These are phyloP conservation scores for Boletus coccyginus DNA, from an alignment of 768 basidiomycete species.

Conservation along the genomic window DNA sequence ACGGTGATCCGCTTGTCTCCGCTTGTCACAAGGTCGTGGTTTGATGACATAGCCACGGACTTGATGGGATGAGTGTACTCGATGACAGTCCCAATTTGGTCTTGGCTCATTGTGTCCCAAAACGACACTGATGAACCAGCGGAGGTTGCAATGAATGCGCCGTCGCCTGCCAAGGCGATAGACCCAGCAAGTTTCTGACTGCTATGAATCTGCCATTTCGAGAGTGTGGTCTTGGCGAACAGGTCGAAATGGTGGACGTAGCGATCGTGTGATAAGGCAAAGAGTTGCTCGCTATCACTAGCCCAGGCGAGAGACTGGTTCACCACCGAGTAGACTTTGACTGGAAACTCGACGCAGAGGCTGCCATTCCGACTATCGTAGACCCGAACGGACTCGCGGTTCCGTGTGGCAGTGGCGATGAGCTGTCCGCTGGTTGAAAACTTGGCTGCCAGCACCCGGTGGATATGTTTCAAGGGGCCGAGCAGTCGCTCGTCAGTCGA, in stretches of 20 bases:
- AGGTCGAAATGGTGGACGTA: background rate
- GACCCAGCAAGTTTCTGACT: background rate
- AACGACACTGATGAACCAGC: background rate
- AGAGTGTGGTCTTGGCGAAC: background rate
- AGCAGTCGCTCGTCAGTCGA: too few relatives aligned
- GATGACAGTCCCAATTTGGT: background rate
- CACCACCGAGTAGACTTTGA: background rate
- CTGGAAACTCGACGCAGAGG: too few relatives aligned
- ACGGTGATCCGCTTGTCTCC: background rate
- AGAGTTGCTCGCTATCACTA: background rate
- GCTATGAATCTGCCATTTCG: too few relatives aligned
- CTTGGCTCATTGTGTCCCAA: background rate
- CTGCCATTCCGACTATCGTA: background rate
- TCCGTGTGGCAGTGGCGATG: background rate
- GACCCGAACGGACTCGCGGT: background rate
- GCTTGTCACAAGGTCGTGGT: background rate
- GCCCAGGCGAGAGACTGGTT: background rate
- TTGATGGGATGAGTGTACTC: background rate
- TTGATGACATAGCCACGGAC: background rate
- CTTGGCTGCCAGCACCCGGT: background rate
- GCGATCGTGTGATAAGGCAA: background rate
- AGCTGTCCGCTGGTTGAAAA: background rate
- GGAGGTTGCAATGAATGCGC: background rate
- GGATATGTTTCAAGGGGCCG: background rate
- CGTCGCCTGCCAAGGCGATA: background rate